Conservation (phyloP, 306 rosid species). For the Abrus precatorius region DNA sequence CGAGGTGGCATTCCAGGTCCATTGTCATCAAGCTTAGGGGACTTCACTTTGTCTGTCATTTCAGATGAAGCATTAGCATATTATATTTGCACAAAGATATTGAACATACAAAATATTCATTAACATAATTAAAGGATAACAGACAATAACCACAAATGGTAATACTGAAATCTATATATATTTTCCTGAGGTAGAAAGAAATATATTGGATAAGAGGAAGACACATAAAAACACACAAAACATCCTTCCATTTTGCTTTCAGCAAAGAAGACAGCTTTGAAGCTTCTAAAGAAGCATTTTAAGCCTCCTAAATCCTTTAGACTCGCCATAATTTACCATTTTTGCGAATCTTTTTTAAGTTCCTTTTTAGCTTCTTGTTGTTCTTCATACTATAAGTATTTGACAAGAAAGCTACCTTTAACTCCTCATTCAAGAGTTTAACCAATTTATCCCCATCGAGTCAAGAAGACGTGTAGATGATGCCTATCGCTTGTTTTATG, state of each 20-base stretch:
- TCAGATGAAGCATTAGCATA: conserved; percentile 42
- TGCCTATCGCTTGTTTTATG: neutral
- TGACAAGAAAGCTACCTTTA: neutral
- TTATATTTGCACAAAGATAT: neutral
- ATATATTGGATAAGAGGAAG: too few species aligned
- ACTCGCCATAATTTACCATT: conserved; percentile 11
- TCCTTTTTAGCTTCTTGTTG: neutral
- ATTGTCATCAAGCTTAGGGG: conserved; percentile 71
- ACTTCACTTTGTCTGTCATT: conserved; percentile 77
- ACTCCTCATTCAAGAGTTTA: neutral
- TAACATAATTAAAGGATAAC: neutral
- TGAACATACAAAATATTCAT: conserved; percentile 18
- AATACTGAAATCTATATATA: neutral
- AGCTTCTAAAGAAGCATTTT: neutral
- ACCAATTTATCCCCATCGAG: neutral
- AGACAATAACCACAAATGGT: neutral
- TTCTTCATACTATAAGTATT: neutral
- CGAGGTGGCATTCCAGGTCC: conserved; percentile 83
- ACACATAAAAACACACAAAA: neutral
- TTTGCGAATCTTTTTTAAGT: neutral
- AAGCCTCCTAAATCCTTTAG: neutral
- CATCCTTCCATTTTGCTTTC: neutral
- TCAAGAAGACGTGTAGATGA: neutral
- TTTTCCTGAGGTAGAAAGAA: neutral
- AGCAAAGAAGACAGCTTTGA: neutral